These are phyloP conservation scores for Starmerella stigmatis DNA, from an alignment of 805 yeast species.

Conservation along the genomic window DNA sequence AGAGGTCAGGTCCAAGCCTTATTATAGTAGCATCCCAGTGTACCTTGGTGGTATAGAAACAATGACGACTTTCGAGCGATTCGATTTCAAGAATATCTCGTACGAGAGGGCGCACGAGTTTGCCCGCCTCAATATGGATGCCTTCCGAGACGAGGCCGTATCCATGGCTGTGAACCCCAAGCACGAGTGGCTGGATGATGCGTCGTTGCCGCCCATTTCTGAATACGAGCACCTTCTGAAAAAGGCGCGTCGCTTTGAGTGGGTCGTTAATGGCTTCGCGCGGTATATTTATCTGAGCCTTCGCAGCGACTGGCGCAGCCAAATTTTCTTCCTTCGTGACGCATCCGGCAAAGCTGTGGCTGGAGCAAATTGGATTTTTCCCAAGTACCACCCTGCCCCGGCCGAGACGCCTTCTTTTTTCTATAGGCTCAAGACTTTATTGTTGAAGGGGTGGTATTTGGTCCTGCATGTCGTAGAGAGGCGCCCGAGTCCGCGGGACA, in stretches of 20 bases:
- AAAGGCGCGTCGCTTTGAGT: conserved; percentile 2
- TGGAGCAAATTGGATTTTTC: conserved; percentile 5
- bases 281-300: background rate
- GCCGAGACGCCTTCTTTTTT: background rate
- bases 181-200: conserved; percentile 3
- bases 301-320: background rate
- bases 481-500: background rate
- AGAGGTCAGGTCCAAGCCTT: too few relatives aligned
- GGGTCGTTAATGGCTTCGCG: background rate
- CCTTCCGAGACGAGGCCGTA: conserved; percentile 9
- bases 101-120: conserved; percentile 5
- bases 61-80: conserved; percentile 3
- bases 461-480: background rate
- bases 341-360: conserved; percentile 1
- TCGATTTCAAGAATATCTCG: background rate
- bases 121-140: conserved; percentile 8
- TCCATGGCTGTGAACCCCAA: background rate
- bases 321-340: conserved; percentile 7
- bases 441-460: background rate
- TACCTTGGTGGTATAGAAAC: too few relatives aligned
- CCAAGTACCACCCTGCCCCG: conserved; percentile 4
- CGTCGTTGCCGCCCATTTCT: conserved; percentile 5
- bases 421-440: background rate
- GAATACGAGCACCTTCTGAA: conserved; percentile 8
- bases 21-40: too few relatives aligned